A percentile compares a stretch with the other conserved stretches of the same genome.
Conservation (phyloP, 805 yeast genomes). For the Cyberlindnera saturnus region DNA sequence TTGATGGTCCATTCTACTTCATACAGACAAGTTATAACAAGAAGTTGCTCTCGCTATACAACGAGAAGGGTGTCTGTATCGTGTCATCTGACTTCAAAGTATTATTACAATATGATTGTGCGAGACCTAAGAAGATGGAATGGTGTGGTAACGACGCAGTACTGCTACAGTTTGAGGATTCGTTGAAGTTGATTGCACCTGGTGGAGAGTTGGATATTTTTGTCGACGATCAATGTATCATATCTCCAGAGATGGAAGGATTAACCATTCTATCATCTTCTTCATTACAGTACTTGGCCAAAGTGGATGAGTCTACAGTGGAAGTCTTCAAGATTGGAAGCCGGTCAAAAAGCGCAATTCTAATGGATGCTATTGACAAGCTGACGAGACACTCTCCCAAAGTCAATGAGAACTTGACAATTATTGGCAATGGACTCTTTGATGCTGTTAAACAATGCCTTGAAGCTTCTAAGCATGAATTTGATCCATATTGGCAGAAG, state of each 20-base stretch:
- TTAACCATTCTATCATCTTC: slow-evolving; percentile 51
- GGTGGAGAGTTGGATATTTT: slow-evolving; percentile 50
- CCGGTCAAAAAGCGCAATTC: slow-evolving; percentile 71
- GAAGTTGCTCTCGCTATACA: slow-evolving; percentile 10
- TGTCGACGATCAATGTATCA: slow-evolving; percentile 30
- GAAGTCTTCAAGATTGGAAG: slow-evolving; percentile 80
- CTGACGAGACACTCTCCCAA: slow-evolving; percentile 65
- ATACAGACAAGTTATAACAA: slow-evolving; percentile 9
- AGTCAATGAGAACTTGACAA: slow-evolving; percentile 68
- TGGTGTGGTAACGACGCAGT: slow-evolving; percentile 92
- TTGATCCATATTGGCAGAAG: slow-evolving; percentile 76
- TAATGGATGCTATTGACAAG: slow-evolving; percentile 71
- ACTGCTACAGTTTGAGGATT: slow-evolving; percentile 53
- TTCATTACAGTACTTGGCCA: slow-evolving; percentile 53
- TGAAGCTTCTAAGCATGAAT: slow-evolving; percentile 70
- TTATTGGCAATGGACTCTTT: slow-evolving; percentile 43
- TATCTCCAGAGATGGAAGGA: slow-evolving; percentile 62
- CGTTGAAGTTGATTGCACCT: slow-evolving; percentile 67
- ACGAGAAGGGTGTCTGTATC: slow-evolving; percentile 4
- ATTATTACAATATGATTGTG: slow-evolving; percentile 8
- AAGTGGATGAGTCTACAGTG: slow-evolving; percentile 52
- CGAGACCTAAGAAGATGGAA: slow-evolving; percentile 26
- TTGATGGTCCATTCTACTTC: slow-evolving; percentile 11
- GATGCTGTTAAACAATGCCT: slow-evolving; percentile 69
- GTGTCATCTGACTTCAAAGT: slow-evolving; percentile 4